phyloP scores from a whole-genome alignment of 768 basidiomycete species.

The Lactifluus subvellereus region DNA sequence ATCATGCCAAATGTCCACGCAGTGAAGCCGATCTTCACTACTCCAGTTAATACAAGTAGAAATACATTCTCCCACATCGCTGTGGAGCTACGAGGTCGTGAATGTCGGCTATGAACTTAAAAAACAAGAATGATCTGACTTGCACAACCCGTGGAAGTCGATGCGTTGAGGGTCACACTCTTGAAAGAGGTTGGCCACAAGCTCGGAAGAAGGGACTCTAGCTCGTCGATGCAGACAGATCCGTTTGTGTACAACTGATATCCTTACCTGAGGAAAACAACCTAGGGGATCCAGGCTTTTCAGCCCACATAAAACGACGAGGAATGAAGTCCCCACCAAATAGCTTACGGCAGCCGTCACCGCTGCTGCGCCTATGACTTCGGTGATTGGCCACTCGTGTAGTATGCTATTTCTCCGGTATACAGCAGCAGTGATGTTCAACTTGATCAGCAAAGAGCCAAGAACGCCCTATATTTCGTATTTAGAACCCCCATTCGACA shows the following conservation, averaged over 20 bases:
- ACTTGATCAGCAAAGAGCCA: constrained; percentile 57
- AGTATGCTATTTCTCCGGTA: constrained; percentile 53
- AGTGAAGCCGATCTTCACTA: constrained; percentile 55
- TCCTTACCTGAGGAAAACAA: constrained; percentile 57
- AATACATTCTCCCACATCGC: constrained; percentile 66
- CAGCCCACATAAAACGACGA: neutral
- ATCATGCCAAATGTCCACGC: constrained; percentile 80
- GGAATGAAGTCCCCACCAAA: constrained; percentile 35
- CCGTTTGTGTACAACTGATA: neutral
- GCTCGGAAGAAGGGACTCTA: constrained; percentile 70
- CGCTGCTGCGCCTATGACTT: constrained; percentile 56
- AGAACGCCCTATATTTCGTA: constrained; percentile 46
- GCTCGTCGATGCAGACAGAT: neutral
- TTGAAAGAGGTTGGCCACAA: constrained; percentile 78
- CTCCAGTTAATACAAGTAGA: constrained; percentile 55
- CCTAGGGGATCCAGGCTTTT: constrained; percentile 33
- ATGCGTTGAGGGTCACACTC: constrained; percentile 68
- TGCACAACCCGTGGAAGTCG: constrained; percentile 76
- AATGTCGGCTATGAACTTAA: neutral
- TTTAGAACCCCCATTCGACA: constrained; percentile 5
- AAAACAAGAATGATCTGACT: constrained; percentile 39
- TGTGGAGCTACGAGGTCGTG: constrained; percentile 41
- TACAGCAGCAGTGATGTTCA: constrained; percentile 59
- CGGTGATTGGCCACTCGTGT: constrained; percentile 56
- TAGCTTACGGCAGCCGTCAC: constrained; percentile 69